phyloP scores from a whole-genome alignment of 2,329 filamentous ascomycete species.

The Amphichorda felina region DNA sequence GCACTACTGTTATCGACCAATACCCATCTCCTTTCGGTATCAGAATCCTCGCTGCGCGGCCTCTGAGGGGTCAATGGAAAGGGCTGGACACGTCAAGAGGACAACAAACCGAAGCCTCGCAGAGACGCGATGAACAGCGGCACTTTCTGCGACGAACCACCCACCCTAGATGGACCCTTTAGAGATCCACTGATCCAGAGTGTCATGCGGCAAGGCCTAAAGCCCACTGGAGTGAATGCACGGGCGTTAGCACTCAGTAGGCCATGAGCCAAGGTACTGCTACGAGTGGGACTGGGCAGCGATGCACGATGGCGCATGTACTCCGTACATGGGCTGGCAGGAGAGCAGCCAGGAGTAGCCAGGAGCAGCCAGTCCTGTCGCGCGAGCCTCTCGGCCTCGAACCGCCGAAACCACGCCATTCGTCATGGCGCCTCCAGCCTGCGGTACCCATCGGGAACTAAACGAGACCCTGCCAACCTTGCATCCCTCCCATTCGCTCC shows the following conservation, averaged over 20 bases:
- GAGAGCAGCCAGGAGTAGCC: background rate
- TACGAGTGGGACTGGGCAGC: slow-evolving; percentile 24
- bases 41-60: too few species aligned
- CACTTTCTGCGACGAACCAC: background rate
- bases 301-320: slow-evolving; percentile 18
- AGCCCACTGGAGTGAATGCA: too few species aligned
- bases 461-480: background rate
- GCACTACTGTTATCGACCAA: too few species aligned
- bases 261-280: background rate
- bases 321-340: background rate
- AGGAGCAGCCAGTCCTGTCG: background rate
- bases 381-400: background rate
- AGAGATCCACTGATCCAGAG: background rate
- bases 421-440: slow-evolving; percentile 2
- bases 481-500: background rate
- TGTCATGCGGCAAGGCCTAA: slow-evolving; percentile 2
- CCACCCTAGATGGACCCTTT: background rate
- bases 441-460: slow-evolving; percentile 3
- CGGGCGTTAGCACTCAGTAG: too few species aligned
- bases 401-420: background rate
- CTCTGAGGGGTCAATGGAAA: too few species aligned
- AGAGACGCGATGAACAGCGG: too few species aligned
- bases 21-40: too few species aligned
- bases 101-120: too few species aligned
- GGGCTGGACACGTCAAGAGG: too few species aligned